Conservation (phyloP, 2,329 filamentous ascomycete genomes). For the Aureobasidium namibiae region DNA sequence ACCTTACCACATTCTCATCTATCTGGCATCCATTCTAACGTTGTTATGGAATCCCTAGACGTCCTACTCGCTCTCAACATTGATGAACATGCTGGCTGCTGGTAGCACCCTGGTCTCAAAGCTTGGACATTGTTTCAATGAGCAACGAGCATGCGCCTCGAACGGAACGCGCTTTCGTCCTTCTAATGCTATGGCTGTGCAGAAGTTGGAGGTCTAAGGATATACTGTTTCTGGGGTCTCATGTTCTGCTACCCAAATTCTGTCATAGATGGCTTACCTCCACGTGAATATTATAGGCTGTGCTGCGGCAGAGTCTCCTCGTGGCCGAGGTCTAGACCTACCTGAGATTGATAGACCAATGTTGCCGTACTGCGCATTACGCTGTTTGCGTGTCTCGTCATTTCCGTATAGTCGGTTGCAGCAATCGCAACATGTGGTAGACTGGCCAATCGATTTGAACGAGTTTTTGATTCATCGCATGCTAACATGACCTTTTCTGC, state of each 20-base stretch:
- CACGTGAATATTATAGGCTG: neutral
- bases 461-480: constrained; percentile 16
- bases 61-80: neutral
- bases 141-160: constrained; percentile 5
- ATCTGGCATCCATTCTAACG: no score
- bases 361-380: neutral
- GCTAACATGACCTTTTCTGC: constrained; percentile 14
- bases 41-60: neutral
- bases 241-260: neutral
- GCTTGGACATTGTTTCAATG: neutral
- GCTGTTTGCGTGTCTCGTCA: neutral
- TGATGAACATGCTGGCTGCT: neutral
- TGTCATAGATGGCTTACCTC: neutral
- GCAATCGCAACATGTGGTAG: neutral
- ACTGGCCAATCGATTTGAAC: constrained; percentile 7
- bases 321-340: neutral
- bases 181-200: neutral
- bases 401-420: neutral
- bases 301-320: no score
- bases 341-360: neutral
- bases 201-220: neutral
- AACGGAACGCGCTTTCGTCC: neutral
- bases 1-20: neutral
- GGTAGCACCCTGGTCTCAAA: neutral
- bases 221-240: neutral